Evolutionary conservation across 768 basidiomycete species (phyloP).

Genomic region (Phaeotremella skinneri): DNA sequence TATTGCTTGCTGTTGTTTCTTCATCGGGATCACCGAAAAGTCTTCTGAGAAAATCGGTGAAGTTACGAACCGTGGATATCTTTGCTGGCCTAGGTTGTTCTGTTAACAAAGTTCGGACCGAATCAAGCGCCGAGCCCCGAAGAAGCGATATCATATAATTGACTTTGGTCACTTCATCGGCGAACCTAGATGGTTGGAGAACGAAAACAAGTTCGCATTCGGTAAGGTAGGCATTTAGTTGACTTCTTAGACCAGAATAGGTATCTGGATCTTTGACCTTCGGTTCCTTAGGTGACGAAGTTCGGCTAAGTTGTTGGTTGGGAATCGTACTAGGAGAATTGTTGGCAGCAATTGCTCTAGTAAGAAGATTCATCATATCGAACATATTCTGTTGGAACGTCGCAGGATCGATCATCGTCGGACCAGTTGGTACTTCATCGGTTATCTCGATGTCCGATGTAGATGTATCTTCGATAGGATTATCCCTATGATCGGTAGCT

Average conservation of each 20-base stretch:
- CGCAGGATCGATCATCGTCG: no score
- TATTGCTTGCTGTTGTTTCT: neutral
- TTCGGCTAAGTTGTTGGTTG: no score
- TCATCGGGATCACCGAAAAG: constrained; percentile 10
- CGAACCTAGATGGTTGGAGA: constrained; percentile 11
- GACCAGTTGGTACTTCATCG: no score
- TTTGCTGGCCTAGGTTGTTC: neutral
- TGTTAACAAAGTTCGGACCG: constrained; percentile 11
- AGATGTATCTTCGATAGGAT: no score
- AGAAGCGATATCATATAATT: constrained; percentile 15
- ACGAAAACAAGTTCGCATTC: constrained; percentile 17
- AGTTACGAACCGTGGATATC: neutral
- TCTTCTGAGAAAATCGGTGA: neutral
- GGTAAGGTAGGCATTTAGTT: constrained; percentile 6
- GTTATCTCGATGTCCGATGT: no score
- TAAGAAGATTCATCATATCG: neutral
- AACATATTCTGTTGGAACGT: neutral
- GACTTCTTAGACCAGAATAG: neutral
- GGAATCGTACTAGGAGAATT: no score
- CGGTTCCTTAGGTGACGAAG: neutral
- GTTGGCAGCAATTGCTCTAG: neutral
- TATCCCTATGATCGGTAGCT: no score
- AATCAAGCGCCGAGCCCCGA: constrained; percentile 5
- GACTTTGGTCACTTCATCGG: constrained; percentile 14
- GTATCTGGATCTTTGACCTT: neutral